Evolutionary conservation across 495 filamentous ascomycete genomes (phyloP).

Genomic region (Penicillium arizonense): DNA sequence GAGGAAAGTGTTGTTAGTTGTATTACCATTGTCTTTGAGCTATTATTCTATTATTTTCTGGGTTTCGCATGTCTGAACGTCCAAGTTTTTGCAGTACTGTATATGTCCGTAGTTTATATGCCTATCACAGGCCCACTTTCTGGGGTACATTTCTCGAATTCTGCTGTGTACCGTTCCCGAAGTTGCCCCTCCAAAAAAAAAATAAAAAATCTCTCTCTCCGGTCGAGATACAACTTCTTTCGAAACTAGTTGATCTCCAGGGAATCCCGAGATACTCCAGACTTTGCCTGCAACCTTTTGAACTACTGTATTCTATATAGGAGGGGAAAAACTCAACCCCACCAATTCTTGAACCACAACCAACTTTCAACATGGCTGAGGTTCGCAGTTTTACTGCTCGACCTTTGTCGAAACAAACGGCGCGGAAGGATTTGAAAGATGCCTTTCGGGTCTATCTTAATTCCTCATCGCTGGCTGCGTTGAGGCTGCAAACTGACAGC

Average conservation of each 20-base stretch:
- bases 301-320: no score
- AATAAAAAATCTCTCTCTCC: no score
- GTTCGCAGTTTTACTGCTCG: constrained; percentile 51
- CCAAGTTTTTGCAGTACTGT: constrained; percentile 5
- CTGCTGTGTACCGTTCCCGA: no score
- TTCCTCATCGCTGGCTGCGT: constrained; percentile 57
- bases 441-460: constrained; percentile 67
- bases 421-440: constrained; percentile 53
- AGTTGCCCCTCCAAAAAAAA: no score
- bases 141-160: no score
- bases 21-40: constrained; percentile 17
- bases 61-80: constrained; percentile 21
- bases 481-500: constrained; percentile 61
- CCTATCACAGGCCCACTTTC: no score
- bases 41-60: constrained; percentile 11
- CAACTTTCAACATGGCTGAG: constrained; percentile 32
- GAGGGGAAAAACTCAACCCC: no score
- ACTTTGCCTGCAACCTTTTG: no score
- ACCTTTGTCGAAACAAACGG: constrained; percentile 46
- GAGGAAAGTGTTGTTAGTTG: constrained; percentile 84
- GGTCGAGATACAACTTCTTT: no score
- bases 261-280: no score
- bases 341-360: neutral
- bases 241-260: no score
- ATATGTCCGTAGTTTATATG: neutral